Conservation (phyloP, 169 alveolate species). For the Amoebophrya sp. region DNA sequence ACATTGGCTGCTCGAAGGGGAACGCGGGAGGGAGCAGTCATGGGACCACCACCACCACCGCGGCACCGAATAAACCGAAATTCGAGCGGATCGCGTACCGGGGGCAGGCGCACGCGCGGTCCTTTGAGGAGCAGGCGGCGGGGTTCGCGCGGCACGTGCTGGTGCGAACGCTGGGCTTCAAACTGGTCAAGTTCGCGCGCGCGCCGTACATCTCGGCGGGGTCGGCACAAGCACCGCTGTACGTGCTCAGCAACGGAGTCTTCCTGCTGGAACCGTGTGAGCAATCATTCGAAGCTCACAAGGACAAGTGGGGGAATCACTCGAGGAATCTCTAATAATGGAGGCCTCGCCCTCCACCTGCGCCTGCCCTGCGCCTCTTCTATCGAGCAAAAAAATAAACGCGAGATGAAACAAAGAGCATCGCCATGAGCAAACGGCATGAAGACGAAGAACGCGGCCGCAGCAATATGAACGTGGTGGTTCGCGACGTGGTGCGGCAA, state of each 20-base stretch:
- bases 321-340: too few relatives aligned
- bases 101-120: background rate
- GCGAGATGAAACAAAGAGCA: too few relatives aligned
- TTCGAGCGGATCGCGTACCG: background rate
- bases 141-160: background rate
- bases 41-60: background rate
- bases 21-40: background rate
- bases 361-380: too few relatives aligned
- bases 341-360: too few relatives aligned
- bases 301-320: too few relatives aligned
- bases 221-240: background rate
- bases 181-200: background rate
- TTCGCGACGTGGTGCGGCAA: too few relatives aligned
- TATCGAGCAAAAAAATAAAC: too few relatives aligned
- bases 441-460: too few relatives aligned
- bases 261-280: background rate
- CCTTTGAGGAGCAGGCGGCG: background rate
- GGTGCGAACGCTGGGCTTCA: too few relatives aligned
- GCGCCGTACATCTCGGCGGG: background rate
- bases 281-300: too few relatives aligned
- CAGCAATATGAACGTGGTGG: too few relatives aligned
- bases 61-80: background rate
- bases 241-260: background rate
- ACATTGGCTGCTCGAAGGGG: background rate
- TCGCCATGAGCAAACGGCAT: too few relatives aligned